phyloP scores from a whole-genome alignment of 169 alveolate genomes.

The Babesia ovata region DNA sequence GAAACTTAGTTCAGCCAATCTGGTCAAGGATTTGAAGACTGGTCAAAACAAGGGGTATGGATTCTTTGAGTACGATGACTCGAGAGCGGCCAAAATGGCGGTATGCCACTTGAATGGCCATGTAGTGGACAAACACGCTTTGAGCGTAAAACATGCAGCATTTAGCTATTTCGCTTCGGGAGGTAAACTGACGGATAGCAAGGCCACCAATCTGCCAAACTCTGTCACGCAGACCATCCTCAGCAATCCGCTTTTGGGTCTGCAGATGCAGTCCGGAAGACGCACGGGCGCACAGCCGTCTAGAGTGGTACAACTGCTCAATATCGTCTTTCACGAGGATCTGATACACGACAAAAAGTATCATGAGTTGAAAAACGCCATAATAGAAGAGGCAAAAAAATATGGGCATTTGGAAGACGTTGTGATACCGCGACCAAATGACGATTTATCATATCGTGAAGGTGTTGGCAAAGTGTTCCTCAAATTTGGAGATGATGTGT shows the following conservation, averaged over 20 bases:
- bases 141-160: conserved; percentile 74
- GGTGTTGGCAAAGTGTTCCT: conserved; percentile 85
- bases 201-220: conserved; percentile 81
- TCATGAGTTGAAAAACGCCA: conserved; percentile 75
- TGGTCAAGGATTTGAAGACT: conserved; percentile 80
- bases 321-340: conserved; percentile 86
- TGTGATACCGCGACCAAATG: conserved; percentile 81
- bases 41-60: conserved; percentile 86
- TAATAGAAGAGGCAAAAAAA: conserved; percentile 84
- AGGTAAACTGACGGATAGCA: conserved; percentile 71
- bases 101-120: conserved; percentile 78
- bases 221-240: conserved; percentile 83
- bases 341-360: conserved; percentile 79
- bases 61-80: conserved; percentile 84
- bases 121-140: conserved; percentile 68
- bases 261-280: conserved; percentile 85
- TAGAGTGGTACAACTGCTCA: conserved; percentile 84
- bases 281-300: conserved; percentile 83
- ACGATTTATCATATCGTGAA: conserved; percentile 79
- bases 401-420: conserved; percentile 86
- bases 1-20: conserved; percentile 71
- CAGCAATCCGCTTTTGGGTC: conserved; percentile 81
- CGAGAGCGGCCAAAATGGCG: conserved; percentile 82
- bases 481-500: conserved; percentile 75
- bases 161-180: conserved; percentile 54